phyloP scores from a whole-genome alignment of 2,329 filamentous ascomycete species.

The Claviceps arundinis region DNA sequence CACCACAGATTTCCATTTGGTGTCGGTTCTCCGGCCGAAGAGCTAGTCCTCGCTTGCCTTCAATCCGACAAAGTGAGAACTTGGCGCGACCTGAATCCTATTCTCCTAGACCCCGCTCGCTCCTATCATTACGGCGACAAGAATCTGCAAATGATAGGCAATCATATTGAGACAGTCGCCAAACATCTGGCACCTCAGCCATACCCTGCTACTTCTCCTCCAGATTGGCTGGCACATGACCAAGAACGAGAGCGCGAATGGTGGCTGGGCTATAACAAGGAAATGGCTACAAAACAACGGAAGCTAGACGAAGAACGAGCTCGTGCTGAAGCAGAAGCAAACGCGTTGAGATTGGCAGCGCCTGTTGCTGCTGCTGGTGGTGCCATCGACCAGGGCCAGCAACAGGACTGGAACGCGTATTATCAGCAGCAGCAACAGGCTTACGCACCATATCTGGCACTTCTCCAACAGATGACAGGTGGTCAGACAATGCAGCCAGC shows the following conservation, averaged over 20 bases:
- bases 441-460: conserved; percentile 29
- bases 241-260: conserved; percentile 36
- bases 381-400: conserved; percentile 7
- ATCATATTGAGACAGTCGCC: conserved; percentile 28
- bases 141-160: conserved; percentile 27
- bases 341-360: conserved; percentile 14
- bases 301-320: conserved; percentile 24
- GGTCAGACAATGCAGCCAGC: conserved; percentile 16
- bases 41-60: conserved; percentile 30
- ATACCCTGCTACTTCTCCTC: conserved; percentile 37
- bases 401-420: conserved; percentile 17
- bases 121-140: conserved; percentile 28
- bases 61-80: conserved; percentile 28
- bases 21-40: conserved; percentile 22
- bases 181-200: conserved; percentile 30
- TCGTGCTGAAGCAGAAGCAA: conserved; percentile 20
- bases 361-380: conserved; percentile 3
- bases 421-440: conserved; percentile 17
- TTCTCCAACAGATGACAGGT: conserved; percentile 27
- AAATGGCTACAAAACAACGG: conserved; percentile 23
- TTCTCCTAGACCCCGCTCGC: conserved; percentile 19
- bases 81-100: conserved; percentile 29
- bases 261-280: conserved; percentile 35
- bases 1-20: conserved; percentile 17
- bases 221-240: conserved; percentile 36